phyloP scores from a whole-genome alignment of 169 alveolate genomes.

The Theileria parva region DNA sequence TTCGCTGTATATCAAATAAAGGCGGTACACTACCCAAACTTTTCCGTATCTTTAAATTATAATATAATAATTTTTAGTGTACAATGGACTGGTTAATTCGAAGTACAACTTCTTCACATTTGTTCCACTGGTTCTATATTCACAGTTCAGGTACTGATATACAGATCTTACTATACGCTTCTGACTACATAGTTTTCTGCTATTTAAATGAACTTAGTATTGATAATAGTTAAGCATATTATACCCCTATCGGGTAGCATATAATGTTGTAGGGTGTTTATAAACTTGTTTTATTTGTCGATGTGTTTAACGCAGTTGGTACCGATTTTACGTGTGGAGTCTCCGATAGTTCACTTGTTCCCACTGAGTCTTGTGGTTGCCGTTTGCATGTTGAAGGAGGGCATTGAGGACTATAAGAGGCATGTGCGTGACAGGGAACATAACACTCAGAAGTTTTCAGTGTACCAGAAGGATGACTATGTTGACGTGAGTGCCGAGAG shows the following conservation, averaged over 20 bases:
- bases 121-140: slow-evolving; percentile 88
- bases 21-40: slow-evolving; percentile 76
- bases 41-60: slow-evolving; percentile 51
- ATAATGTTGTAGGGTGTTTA: slow-evolving; percentile 72
- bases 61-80: slow-evolving; percentile 25
- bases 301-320: slow-evolving; percentile 90
- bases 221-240: not conserved
- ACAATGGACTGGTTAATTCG: slow-evolving; percentile 84
- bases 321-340: slow-evolving; percentile 91
- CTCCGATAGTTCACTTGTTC: slow-evolving; percentile 92
- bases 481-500: slow-evolving; percentile 80
- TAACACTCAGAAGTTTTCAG: slow-evolving; percentile 78
- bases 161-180: not conserved
- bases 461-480: slow-evolving; percentile 72
- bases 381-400: slow-evolving; percentile 91
- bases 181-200: not conserved
- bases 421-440: slow-evolving; percentile 79
- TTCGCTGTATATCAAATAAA: slow-evolving; percentile 68
- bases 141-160: slow-evolving; percentile 82
- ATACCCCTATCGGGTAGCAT: not conserved
- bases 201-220: not conserved
- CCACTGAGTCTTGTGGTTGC: slow-evolving; percentile 92
- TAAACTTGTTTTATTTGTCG: slow-evolving; percentile 91
- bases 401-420: slow-evolving; percentile 91
- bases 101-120: slow-evolving; percentile 89